Base-by-base conservation (phyloP, 192 early-diverging fungal genomes). In the Funneliformis mosseae region DNA sequence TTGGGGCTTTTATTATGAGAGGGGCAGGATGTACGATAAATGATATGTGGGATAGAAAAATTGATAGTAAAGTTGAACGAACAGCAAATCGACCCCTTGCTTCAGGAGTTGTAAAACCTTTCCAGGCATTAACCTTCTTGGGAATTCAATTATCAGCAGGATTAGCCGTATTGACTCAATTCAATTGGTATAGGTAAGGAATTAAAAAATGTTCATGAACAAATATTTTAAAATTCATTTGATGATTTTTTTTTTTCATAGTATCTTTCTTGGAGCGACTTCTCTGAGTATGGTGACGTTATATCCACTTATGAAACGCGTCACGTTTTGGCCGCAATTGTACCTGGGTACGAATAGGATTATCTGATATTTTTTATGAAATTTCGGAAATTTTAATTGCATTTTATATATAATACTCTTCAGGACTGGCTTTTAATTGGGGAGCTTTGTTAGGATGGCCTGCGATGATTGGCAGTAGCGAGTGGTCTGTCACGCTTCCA, bases 11-110 rank as follows among this genome's bases (percentile, higher is more conserved):
- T 5, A 89, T 97, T 16, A 97, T 98, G 96, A 92, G 97, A 23
- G 96, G 97, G 3, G 97, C 96, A 27, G 97, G 96, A 25, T 99
- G 97, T 87, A 96, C 95, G 1, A 95, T 99, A 79, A 99, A 99
- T 83, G 97, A 99, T 81, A 87, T 99, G 83, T 98, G 96, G 97
- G 97, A 99, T 83, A 80, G 88, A n/a, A 90, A 95, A 75, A 91
- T 97, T 48, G 97, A 99, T 86, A 90, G 90, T 73, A 92, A 88
- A 81, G 94, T 97, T 0, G 93, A 93, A 83, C 84, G 97, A 16
- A 98, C 97, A 8, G 88, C 89, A 61, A 87, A 87, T 4, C 82
- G 97, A 41, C 97, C 97, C 6, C 85, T 99, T 71, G 96, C 96
- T 2, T 88, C 93, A 16, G 97, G 96, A 0, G 80, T 85, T 1